Evolutionary conservation across 2,329 filamentous ascomycete genomes (phyloP).

Genomic region (Aspergillus fijiensis): DNA sequence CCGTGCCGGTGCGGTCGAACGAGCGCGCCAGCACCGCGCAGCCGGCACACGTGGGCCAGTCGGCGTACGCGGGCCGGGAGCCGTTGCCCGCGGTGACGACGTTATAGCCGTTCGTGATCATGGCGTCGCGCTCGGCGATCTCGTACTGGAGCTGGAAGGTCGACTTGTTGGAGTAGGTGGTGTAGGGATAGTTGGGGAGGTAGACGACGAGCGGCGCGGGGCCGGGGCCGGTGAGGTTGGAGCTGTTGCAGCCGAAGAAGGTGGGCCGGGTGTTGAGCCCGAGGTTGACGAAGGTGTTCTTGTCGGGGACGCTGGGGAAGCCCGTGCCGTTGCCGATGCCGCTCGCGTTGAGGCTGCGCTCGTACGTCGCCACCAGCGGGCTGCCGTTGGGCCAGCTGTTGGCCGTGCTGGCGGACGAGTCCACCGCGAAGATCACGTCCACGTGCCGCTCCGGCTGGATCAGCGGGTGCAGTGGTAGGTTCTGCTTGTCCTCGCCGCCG

Average conservation of each 20-base stretch:
- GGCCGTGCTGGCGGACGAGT: constrained; percentile 71
- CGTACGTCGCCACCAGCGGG: constrained; percentile 70
- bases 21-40: constrained; percentile 82
- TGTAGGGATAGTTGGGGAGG: constrained; percentile 81
- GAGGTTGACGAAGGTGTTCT: constrained; percentile 75
- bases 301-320: constrained; percentile 71
- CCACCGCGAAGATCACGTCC: constrained; percentile 79
- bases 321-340: constrained; percentile 64
- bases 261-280: constrained; percentile 71
- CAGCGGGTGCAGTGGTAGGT: constrained; percentile 74
- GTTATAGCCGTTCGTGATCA: constrained; percentile 86
- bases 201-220: constrained; percentile 69
- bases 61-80: constrained; percentile 58
- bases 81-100: constrained; percentile 79
- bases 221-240: constrained; percentile 59
- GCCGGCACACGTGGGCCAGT: constrained; percentile 82
- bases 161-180: constrained; percentile 71
- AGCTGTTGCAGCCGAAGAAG: constrained; percentile 75
- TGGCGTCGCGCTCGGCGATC: constrained; percentile 66
- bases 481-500: constrained; percentile 74
- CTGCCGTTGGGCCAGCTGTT: constrained; percentile 76
- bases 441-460: constrained; percentile 70
- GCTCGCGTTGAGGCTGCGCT: constrained; percentile 58
- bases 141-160: constrained; percentile 71
- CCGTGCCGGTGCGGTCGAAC: constrained; percentile 68